Evolutionary conservation across 768 basidiomycete species (phyloP), one percentile per base, ranked within the genome.

Genomic region (Rhodotorula paludigena): DNA sequence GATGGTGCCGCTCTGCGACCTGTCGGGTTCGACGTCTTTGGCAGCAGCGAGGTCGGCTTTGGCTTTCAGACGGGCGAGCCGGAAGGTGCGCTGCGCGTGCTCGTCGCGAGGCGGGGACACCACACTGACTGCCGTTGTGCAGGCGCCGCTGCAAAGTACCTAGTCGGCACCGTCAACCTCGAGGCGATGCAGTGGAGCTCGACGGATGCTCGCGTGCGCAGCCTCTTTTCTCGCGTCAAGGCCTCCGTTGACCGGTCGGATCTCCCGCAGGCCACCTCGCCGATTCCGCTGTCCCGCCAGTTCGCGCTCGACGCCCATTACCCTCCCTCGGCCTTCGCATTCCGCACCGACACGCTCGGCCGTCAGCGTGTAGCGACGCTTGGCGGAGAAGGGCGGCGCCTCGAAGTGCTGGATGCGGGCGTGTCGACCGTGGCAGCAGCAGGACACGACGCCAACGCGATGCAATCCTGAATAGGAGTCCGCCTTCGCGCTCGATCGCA

Each of bases 261-360:
- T n/a, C 30, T 32, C 25, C 9, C 47, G 18, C 16, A n/a, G 12
- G 3, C 16, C 23, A 30, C 8, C 12, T 42, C 18, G 30, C 5
- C 6, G n/a, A 41, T 36, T 28, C 41, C 7, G 1, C 51, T 32
- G 35, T n/a, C 23, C 4, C 20, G 4, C 11, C 30, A 16, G n/a
- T 12, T n/a, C 47, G 10, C 47, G n/a, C 63, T 69, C 44, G 68
- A 64, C 51, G 28, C 48, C 15, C 41, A 45, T 10, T 60, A 54
- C 23, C 57, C 64, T 25, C 64, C 64, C 25, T 47, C 64, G 18
- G 39, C 56, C 2, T 41, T 57, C 28, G 7, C 41, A 2, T 57
- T 57, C 56, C 16, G 30, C 41, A 23, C 33, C 9, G 20, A 30
- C 20, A 20, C 14, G 18, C 25, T 30, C 25, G 39, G 21, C 8